Evolutionary conservation across 1,284 basidiomycete species (phyloP).

Genomic region (Gyrodon tennesseensis): DNA sequence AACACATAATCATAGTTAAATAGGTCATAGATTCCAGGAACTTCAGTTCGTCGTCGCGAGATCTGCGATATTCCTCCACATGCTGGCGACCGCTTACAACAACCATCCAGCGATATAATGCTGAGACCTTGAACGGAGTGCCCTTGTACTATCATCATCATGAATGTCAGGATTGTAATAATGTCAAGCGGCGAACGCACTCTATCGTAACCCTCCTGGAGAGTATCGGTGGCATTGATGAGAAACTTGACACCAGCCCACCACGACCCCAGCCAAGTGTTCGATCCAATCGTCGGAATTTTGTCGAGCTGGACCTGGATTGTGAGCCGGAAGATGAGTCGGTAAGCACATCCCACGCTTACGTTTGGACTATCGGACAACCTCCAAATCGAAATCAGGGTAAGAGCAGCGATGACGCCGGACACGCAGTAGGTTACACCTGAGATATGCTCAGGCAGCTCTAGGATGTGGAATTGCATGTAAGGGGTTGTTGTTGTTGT

Average conservation of each 20-base stretch:
- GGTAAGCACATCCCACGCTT: not conserved
- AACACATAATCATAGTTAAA: conserved; percentile 11
- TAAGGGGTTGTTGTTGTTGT: too few relatives aligned
- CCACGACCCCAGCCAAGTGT: conserved; percentile 31
- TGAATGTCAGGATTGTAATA: not conserved
- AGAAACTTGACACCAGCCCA: conserved; percentile 23
- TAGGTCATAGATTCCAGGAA: conserved; percentile 17
- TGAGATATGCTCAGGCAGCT: not conserved
- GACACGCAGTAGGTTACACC: conserved; percentile 4
- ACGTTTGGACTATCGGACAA: conserved; percentile 5
- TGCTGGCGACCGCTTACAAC: conserved; percentile 44
- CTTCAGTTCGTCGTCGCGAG: conserved; percentile 43
- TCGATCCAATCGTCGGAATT: conserved; percentile 37
- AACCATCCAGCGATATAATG: conserved; percentile 47
- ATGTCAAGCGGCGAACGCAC: conserved; percentile 9
- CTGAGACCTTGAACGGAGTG: conserved; percentile 49
- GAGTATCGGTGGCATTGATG: conserved; percentile 16
- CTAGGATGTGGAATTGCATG: conserved; percentile 14
- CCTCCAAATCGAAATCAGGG: conserved; percentile 5
- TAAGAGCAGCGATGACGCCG: not conserved
- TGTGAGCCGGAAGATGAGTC: not conserved
- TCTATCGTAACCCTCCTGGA: conserved; percentile 37
- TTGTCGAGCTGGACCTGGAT: conserved; percentile 20
- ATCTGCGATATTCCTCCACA: conserved; percentile 49
- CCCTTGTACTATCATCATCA: conserved; percentile 42